Percentiles rank a stretch among this genome's conserved stretches.
phyloP scores from a whole-genome alignment of 1,284 basidiomycete species.

The Malassezia yamatoensis region DNA sequence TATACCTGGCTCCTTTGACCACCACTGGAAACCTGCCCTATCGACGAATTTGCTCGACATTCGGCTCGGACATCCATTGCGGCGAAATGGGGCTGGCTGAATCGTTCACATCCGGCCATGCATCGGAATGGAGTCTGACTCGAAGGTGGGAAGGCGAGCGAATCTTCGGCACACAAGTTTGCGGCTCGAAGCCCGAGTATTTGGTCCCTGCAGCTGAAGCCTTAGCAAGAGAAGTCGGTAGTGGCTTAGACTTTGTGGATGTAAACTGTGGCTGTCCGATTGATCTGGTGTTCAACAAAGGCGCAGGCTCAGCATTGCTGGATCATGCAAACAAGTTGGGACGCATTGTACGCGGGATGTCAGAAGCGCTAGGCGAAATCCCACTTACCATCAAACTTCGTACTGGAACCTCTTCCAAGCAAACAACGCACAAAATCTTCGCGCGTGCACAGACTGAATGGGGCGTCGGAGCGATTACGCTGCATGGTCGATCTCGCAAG shows the following conservation, averaged over 20 bases:
- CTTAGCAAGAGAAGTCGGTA: slow-evolving; percentile 57
- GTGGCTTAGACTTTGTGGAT: slow-evolving; percentile 77
- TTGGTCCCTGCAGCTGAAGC: slow-evolving; percentile 76
- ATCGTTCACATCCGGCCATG: slow-evolving; percentile 34
- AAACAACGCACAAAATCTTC: slow-evolving; percentile 66
- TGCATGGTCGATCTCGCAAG: slow-evolving; percentile 63
- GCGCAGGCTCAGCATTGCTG: slow-evolving; percentile 80
- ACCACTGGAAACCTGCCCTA: slow-evolving; percentile 95
- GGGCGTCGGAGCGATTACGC: slow-evolving; percentile 67
- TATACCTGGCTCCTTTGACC: slow-evolving; percentile 86
- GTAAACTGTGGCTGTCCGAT: slow-evolving; percentile 96
- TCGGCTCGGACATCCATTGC: slow-evolving; percentile 88
- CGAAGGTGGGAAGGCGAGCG: slow-evolving; percentile 66
- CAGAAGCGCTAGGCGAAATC: slow-evolving; percentile 74
- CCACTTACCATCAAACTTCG: slow-evolving; percentile 85
- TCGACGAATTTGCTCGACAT: slow-evolving; percentile 71
- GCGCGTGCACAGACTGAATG: slow-evolving; percentile 68
- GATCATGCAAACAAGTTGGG: slow-evolving; percentile 72
- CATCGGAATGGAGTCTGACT: slow-evolving; percentile 42
- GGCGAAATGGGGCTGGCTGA: slow-evolving; percentile 63
- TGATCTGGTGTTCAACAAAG: slow-evolving; percentile 83
- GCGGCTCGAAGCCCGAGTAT: slow-evolving; percentile 52
- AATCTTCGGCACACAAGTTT: slow-evolving; percentile 77
- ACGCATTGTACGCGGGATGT: slow-evolving; percentile 84
- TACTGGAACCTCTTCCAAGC: slow-evolving; percentile 67